A percentile compares a stretch with the other conserved stretches of the same genome.
These are phyloP conservation scores for Aspergillus conjunctus DNA, from an alignment of 495 filamentous ascomycete genomes.

Conservation along the genomic window DNA sequence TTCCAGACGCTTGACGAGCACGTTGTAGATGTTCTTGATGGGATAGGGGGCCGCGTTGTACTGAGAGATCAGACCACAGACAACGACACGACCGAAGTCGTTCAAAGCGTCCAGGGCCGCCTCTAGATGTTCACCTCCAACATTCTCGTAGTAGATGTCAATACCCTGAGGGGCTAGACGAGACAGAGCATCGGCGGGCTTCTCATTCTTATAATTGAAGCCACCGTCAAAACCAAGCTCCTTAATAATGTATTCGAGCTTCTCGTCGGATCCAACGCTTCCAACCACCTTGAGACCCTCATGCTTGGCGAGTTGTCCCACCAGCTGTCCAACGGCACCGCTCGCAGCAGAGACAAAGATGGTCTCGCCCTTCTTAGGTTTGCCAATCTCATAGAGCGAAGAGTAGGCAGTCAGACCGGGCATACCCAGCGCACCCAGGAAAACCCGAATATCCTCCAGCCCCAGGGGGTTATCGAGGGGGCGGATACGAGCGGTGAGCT, in stretches of 20 bases:
- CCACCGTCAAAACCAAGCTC: slow-evolving; percentile 69
- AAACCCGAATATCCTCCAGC: slow-evolving; percentile 49
- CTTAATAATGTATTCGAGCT: slow-evolving; percentile 66
- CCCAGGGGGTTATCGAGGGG: slow-evolving; percentile 49
- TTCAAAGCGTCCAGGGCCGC: slow-evolving; percentile 74
- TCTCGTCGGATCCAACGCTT: slow-evolving; percentile 68
- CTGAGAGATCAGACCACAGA: slow-evolving; percentile 72
- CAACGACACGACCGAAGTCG: slow-evolving; percentile 67
- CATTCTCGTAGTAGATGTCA: slow-evolving; percentile 96
- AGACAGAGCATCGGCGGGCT: slow-evolving; percentile 66
- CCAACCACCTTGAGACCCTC: slow-evolving; percentile 87
- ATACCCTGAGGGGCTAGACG: slow-evolving; percentile 80
- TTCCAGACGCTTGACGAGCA: slow-evolving; percentile 59
- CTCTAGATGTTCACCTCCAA: slow-evolving; percentile 85
- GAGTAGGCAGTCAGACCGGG: slow-evolving; percentile 84
- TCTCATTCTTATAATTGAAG: slow-evolving; percentile 80
- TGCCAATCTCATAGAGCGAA: slow-evolving; percentile 77
- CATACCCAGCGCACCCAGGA: slow-evolving; percentile 82
- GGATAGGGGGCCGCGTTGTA: slow-evolving; percentile 75
- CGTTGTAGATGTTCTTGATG: slow-evolving; percentile 62
- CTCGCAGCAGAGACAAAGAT: slow-evolving; percentile 83
- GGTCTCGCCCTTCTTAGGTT: slow-evolving; percentile 86
- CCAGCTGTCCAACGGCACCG: slow-evolving; percentile 82
- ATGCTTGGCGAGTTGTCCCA: slow-evolving; percentile 83
- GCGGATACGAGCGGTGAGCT: slow-evolving; percentile 31